phyloP scores from a whole-genome alignment of 164 flowering plant species.

The Chimonanthus praecox region DNA sequence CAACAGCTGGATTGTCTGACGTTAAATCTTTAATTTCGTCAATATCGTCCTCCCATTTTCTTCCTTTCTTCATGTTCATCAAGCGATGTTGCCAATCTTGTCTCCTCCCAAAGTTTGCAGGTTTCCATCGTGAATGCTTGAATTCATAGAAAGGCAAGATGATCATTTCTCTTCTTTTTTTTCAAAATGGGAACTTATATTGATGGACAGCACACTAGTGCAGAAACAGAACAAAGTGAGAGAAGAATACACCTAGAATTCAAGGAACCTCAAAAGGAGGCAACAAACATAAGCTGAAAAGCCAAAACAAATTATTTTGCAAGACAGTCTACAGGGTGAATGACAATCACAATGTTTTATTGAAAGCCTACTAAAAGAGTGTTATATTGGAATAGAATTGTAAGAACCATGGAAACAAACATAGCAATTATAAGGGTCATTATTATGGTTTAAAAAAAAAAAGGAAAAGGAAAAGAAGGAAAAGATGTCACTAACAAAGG shows the following conservation, averaged over 20 bases:
- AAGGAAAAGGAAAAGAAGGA: neutral
- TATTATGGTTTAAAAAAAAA: too few species aligned
- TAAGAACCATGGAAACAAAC: neutral
- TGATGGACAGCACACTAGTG: too few species aligned
- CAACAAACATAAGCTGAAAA: too few species aligned
- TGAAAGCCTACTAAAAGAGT: neutral
- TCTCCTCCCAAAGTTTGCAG: conserved; percentile 44
- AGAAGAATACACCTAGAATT: too few species aligned
- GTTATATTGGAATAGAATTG: neutral
- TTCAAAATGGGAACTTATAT: too few species aligned
- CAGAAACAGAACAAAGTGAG: too few species aligned
- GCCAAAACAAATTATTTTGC: too few species aligned
- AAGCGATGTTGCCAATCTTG: conserved; percentile 78
- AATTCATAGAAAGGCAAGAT: conserved; percentile 17
- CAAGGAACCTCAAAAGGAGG: too few species aligned
- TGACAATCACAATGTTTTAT: too few species aligned
- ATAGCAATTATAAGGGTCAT: neutral
- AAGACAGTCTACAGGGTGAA: neutral
- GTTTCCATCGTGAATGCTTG: conserved; percentile 45
- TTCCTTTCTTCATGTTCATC: conserved; percentile 48
- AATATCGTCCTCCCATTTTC: conserved; percentile 40
- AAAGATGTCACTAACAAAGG: too few species aligned
- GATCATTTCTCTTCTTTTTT: neutral
- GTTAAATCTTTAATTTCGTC: conserved; percentile 36
- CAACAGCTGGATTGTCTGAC: conserved; percentile 36